These are phyloP conservation scores for Cyathus striatus DNA, from an alignment of 768 basidiomycete genomes.

Conservation along the genomic window DNA sequence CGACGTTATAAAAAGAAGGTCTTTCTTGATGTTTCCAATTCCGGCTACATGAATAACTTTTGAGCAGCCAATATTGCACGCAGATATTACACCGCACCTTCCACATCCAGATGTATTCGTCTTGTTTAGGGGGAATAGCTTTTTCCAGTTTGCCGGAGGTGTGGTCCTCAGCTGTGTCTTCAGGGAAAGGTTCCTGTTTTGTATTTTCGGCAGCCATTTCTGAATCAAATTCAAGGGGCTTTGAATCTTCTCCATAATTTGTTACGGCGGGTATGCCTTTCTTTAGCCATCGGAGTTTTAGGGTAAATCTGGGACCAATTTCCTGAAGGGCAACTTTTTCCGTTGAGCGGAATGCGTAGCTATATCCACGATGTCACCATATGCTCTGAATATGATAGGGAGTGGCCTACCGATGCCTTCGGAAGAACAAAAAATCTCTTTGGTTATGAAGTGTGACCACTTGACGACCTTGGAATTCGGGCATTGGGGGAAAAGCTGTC, in stretches of 20 bases:
- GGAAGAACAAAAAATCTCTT: constrained; percentile 96
- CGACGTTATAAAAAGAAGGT: not conserved
- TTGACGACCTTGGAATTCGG: constrained; percentile 93
- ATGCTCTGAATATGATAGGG: constrained; percentile 5
- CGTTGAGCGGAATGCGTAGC: constrained; percentile 87
- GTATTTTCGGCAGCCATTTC: constrained; percentile 29
- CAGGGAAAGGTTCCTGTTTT: constrained; percentile 18
- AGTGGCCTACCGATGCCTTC: constrained; percentile 76
- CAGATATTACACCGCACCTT: constrained; percentile 45
- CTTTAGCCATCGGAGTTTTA: constrained; percentile 86
- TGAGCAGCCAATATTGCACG: not conserved
- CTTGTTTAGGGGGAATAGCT: constrained; percentile 56
- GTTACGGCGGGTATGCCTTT: constrained; percentile 84
- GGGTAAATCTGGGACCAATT: constrained; percentile 95
- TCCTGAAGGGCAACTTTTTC: constrained; percentile 94
- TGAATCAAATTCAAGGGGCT: constrained; percentile 49
- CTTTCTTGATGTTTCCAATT: not conserved
- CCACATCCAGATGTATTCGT: constrained; percentile 87
- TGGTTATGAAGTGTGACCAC: constrained; percentile 97
- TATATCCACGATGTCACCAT: too few species aligned
- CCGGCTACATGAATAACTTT: not conserved
- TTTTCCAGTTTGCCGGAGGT: constrained; percentile 18
- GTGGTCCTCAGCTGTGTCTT: constrained; percentile 13
- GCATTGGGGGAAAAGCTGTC: constrained; percentile 90
- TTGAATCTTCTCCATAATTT: constrained; percentile 58